Evolutionary conservation across 2,329 filamentous ascomycete genomes (phyloP), one percentile per base, ranked within the genome.

Genomic region (Penicillium aurantiogriseum): DNA sequence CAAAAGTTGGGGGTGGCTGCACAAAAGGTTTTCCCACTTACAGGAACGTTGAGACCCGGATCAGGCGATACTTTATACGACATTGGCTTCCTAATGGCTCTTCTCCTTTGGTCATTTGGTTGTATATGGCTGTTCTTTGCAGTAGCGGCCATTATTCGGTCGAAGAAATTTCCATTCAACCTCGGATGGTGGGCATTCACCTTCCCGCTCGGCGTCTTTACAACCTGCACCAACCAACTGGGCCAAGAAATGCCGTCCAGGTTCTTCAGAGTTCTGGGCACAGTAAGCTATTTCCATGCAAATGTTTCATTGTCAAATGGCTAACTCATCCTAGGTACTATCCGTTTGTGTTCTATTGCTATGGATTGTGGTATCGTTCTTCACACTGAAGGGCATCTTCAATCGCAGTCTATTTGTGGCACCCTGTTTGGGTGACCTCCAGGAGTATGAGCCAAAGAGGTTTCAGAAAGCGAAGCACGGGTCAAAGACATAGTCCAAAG

Each of bases 151-250:
- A 29, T 45, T 29, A 29, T 45, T 29, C 42, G 42, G 9, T 19
- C 5, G 25, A 45, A 11, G 10, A 29, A 29, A 45, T 19, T 45
- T 45, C 42, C 42, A 45, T 45, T 45, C 42, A 45, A 51, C 21
- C 29, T 51, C 27, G 49, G 49, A 33, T 51, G 49, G 49, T 51
- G 49, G 49, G 38, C 25, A 17, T 51, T 43, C n/a, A 45, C 25
- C 17, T 45, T 45, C 42, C 42, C 42, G 25, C 42, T 45, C 25
- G 25, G 42, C 17, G 42, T 45, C 17, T 45, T 45, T 19, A 19
- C 42, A 13, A 45, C 27, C 17, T 45, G 42, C 17, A 45, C 42
- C 10, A 45, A 29, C 42, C 42, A 45, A 10, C 42, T 45, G 9
- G 42, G 25, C 10, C 9, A 10, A 45, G 42, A 29, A 29, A 36